Percentiles rank a stretch among this genome's conserved stretches.
Conservation (phyloP, 2,329 filamentous ascomycete genomes). For the Cladosporium sp. region DNA sequence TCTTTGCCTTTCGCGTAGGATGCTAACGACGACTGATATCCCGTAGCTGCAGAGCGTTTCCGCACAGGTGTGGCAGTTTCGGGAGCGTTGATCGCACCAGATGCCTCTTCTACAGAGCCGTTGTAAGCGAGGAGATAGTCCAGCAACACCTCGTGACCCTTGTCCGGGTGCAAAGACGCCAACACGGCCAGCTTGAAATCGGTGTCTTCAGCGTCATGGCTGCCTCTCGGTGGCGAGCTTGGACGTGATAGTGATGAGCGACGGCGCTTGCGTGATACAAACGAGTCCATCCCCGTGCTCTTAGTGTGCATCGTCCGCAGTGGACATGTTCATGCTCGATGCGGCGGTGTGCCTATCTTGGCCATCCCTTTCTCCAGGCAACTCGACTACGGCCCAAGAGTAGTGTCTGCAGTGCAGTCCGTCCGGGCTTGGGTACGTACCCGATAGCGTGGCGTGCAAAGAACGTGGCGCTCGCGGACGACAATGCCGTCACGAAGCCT, state of each 20-base stretch:
- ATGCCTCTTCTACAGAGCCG: slow-evolving; percentile 67
- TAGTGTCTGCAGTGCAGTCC: too few species aligned
- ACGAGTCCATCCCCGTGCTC: slow-evolving; percentile 23
- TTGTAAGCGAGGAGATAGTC: slow-evolving; percentile 75
- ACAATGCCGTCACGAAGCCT: not conserved
- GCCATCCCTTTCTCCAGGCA: not conserved
- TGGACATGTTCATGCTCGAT: not conserved
- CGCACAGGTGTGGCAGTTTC: slow-evolving; percentile 25
- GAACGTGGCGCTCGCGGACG: not conserved
- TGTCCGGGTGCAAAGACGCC: slow-evolving; percentile 66
- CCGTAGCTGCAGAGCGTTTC: slow-evolving; percentile 30
- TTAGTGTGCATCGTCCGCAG: not conserved
- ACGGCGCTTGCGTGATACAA: slow-evolving; percentile 22
- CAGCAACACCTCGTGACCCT: slow-evolving; percentile 64
- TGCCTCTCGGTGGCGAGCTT: slow-evolving; percentile 4
- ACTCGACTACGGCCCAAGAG: too few species aligned
- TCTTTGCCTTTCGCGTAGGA: slow-evolving; percentile 17
- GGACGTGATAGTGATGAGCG: slow-evolving; percentile 19
- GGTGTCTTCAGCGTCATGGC: slow-evolving; percentile 64
- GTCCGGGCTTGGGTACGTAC: not conserved
- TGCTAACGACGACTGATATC: slow-evolving; percentile 42
- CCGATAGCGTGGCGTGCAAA: not conserved
- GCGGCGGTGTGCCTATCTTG: not conserved
- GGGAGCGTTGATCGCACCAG: slow-evolving; percentile 47
- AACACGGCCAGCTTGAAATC: slow-evolving; percentile 85